Base-by-base conservation (phyloP, 805 yeast species). In the Zygotorulaspora chibaensis region DNA sequence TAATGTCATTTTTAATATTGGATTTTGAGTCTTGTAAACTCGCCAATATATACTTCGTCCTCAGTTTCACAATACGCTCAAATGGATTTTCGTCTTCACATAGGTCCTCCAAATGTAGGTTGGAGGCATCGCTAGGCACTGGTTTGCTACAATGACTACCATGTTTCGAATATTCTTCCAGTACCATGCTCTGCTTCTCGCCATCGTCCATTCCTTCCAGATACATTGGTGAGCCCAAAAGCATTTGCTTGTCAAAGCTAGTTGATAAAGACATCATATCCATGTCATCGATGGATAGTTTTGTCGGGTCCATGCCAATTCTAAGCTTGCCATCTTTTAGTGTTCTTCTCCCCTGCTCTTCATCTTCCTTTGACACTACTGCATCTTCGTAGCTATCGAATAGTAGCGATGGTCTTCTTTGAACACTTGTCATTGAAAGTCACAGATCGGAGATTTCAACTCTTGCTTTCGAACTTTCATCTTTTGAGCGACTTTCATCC, bases 1-100 rank as follows among this genome's bases (percentile, higher is more conserved):
- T 68, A 4, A 69, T 61, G 31, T 64, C 66, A 65, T 89, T 84
- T 57, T 87, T 81, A 3, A 96, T 95, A 63, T 91, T 89, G 44
- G 79, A 79, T 34, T 61, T 53, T 33, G 80, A 81, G 50, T 81
- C 73, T 65, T 90, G 98, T 23, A 76, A 50, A 1, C 96, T 86
- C 2, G 76, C 50, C 2, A 58, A 55, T 58, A 82, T 75, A 65
- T 88, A 90, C 54, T 78, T 79, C 53, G 77, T 83, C 53, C 97
- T 76, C 43, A 83, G 56, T 9, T 74, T 75, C 40, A 83, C 35
- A 10, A 59, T 35, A 8, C 42, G 23, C 1, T 43, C 43, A 28
- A 67, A 45, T 7, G 57, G 56, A 34, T 53, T 53, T 12, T 37
- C 40, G 2, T 47, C 48, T 7, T 31, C 26, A 15, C 52, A 46